These are phyloP conservation scores for Blepharisma japonicum DNA, from an alignment of 73 alveolate species.

Conservation along the genomic window DNA sequence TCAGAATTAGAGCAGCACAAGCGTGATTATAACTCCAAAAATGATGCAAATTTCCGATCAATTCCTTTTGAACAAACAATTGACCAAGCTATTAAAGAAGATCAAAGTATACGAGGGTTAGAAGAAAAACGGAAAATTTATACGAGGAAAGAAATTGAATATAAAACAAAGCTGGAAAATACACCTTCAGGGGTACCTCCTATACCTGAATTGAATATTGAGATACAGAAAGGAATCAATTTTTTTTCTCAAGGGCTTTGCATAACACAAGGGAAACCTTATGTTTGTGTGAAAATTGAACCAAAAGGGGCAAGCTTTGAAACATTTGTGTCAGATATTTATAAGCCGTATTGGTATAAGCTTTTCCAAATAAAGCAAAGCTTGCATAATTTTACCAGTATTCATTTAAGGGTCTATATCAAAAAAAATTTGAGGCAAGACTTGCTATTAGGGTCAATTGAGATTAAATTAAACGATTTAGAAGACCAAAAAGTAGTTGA, in stretches of 20 bases:
- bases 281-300: not conserved
- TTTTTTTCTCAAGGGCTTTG: not conserved
- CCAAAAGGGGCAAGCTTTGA: slow-evolving; percentile 1
- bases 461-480: not conserved
- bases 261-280: not conserved
- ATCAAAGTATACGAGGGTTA: not conserved
- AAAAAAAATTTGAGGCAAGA: not conserved
- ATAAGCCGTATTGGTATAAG: slow-evolving; percentile 6
- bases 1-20: slow-evolving; percentile 23
- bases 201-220: slow-evolving; percentile 8
- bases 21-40: not conserved
- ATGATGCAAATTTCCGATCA: not conserved
- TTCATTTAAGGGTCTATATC: not conserved
- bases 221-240: slow-evolving; percentile 19
- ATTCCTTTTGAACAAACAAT: not conserved
- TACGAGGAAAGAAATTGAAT: not conserved
- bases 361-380: slow-evolving; percentile 4
- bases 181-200: not conserved
- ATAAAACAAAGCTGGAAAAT: not conserved
- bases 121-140: not conserved
- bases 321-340: not conserved
- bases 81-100: not conserved
- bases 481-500: slow-evolving; percentile 18
- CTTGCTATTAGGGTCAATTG: not conserved
- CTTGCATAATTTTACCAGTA: not conserved